Conservation (phyloP, 306 rosid genomes). For the Quillaja saponaria region DNA sequence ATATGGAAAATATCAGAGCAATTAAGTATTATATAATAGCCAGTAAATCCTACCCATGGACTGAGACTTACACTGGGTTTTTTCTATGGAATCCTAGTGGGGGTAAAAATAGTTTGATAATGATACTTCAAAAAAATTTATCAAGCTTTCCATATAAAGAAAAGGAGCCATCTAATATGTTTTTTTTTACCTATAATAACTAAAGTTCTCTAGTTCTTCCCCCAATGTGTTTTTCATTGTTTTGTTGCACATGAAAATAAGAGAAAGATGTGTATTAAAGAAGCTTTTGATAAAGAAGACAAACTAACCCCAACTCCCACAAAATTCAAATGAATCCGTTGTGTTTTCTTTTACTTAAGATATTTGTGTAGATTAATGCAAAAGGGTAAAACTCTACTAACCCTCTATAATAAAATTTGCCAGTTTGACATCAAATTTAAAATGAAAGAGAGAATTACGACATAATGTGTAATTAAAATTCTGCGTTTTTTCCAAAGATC, state of each 20-base stretch:
- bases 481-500: too few relatives aligned
- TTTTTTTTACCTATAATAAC: slow-evolving; percentile 50
- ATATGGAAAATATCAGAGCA: slow-evolving; percentile 24
- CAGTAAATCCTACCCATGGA: not conserved
- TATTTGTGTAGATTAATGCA: not conserved
- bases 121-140: too few relatives aligned
- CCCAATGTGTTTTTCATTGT: slow-evolving; percentile 59
- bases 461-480: too few relatives aligned
- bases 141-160: slow-evolving; percentile 47
- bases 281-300: slow-evolving; percentile 76
- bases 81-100: not conserved
- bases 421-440: too few relatives aligned
- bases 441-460: too few relatives aligned
- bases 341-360: slow-evolving; percentile 22
- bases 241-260: slow-evolving; percentile 75
- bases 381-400: too few relatives aligned
- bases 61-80: slow-evolving; percentile 24
- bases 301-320: slow-evolving; percentile 51
- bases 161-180: slow-evolving; percentile 45
- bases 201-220: slow-evolving; percentile 77
- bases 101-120: too few relatives aligned
- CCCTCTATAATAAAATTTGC: too few relatives aligned
- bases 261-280: slow-evolving; percentile 84
- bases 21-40: too few relatives aligned
- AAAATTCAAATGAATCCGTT: slow-evolving; percentile 28